Percentiles rank a stretch among this genome's conserved stretches.
These are phyloP conservation scores for Eucalyptus pumila DNA, from an alignment of 345 rosid genomes.

Conservation along the genomic window DNA sequence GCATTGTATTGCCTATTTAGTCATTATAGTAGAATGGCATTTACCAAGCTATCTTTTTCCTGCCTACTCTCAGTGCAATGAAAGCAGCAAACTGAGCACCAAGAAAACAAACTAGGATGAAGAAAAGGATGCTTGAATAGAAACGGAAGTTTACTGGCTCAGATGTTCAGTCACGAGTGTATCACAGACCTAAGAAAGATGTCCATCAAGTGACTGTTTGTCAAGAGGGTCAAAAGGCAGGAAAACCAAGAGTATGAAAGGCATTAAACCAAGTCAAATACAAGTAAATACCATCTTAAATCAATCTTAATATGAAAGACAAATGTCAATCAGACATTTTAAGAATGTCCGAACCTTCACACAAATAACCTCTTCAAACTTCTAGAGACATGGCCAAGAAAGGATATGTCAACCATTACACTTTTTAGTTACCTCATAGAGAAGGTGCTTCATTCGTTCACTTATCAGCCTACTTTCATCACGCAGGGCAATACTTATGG, in stretches of 20 bases:
- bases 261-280: background rate
- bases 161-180: background rate
- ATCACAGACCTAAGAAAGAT: background rate
- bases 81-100: background rate
- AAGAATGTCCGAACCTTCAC: background rate
- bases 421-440: slow-evolving; percentile 30
- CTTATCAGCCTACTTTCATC: slow-evolving; percentile 51
- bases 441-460: slow-evolving; percentile 55
- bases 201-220: background rate
- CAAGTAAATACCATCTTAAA: background rate
- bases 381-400: background rate
- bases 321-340: background rate
- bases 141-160: background rate
- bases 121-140: background rate
- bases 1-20: background rate
- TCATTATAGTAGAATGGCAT: background rate
- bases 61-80: background rate
- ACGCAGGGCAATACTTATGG: slow-evolving; percentile 29
- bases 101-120: background rate
- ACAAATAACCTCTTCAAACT: background rate
- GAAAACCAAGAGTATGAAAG: background rate
- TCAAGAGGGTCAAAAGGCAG: background rate
- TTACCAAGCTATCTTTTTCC: background rate
- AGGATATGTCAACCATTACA: background rate
- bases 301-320: background rate